Evolutionary conservation across 2,329 filamentous ascomycete genomes (phyloP), one percentile per base, ranked within the genome.

Genomic region (Neocucurbitaria cava): DNA sequence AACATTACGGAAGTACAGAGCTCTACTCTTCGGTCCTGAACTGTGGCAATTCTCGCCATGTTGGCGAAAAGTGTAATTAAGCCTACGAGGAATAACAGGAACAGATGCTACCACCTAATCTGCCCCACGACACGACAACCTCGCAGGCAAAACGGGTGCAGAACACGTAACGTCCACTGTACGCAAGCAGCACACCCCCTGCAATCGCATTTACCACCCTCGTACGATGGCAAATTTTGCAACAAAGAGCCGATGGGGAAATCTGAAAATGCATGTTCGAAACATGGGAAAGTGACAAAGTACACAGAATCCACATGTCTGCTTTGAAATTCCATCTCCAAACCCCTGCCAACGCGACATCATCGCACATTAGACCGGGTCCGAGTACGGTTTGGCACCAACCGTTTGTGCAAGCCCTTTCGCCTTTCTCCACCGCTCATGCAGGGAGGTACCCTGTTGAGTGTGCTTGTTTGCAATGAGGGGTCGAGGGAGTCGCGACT

Each of bases 261-360:
- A 26, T 5, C 9, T 9, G n/a, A 6, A 28, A 28, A 28, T 28
- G 5, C 26, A 10, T 28, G 1, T 31, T 31, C 13, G 9, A 15
- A 35, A n/a, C 31, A 49, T 83, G 36, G 36, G 36, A 40, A 21
- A 21, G 9, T 40, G 18, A 7, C 18, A 40, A 21, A 21, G 9
- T 40, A 6, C 4, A 3, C 17, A 40, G 5, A 40, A 5, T 40
- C 36, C 36, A n/a, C 36, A 40, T 40, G 7, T 40, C 3, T 23
- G 36, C 36, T 23, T 23, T 40, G 36, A 40, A 40, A 40, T 40
- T 13, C 18, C 3, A 40, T 40, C 36, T 21, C 21, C 33, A n/a
- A 39, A 31, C 30, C 36, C 17, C 35, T 38, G 20, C 17, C 20
- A 15, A 9, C 8, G 36, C 18, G 21, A 23, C 36, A 40, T 40